phyloP scores from a whole-genome alignment of 352 stramenopile species.

The Thalassiosira hispida region DNA sequence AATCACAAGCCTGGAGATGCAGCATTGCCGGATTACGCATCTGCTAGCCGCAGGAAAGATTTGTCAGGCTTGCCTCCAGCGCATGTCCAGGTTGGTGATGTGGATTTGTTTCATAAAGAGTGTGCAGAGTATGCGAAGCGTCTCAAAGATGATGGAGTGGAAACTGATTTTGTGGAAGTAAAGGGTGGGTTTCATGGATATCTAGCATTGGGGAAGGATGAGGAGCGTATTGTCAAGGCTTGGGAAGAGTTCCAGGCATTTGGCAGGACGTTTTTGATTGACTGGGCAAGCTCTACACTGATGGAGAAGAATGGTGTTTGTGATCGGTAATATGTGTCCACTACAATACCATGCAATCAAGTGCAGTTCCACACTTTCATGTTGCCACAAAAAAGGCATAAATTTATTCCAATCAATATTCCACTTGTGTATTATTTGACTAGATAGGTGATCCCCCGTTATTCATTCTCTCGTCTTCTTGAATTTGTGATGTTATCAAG shows the following conservation, averaged over 20 bases:
- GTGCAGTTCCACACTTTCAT: too few species aligned
- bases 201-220: constrained; percentile 11
- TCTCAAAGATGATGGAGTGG: constrained; percentile 31
- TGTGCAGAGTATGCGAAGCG: constrained; percentile 30
- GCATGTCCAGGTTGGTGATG: constrained; percentile 27
- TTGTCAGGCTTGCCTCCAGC: constrained; percentile 40
- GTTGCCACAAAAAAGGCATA: too few species aligned
- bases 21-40: constrained; percentile 35
- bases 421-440: too few species aligned
- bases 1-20: constrained; percentile 34
- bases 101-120: constrained; percentile 48
- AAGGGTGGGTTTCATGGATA: constrained; percentile 40
- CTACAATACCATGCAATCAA: too few species aligned
- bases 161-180: constrained; percentile 33
- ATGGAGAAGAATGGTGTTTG: too few species aligned
- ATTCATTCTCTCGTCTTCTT: too few species aligned
- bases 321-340: too few species aligned
- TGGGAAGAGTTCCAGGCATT: constrained; percentile 33
- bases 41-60: constrained; percentile 30
- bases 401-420: too few species aligned
- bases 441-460: too few species aligned
- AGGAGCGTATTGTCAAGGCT: neutral
- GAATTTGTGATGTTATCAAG: too few species aligned
- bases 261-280: constrained; percentile 35
- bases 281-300: neutral